Conservation (phyloP, 495 filamentous ascomycete genomes). For the Jackrogersella multiformis region DNA sequence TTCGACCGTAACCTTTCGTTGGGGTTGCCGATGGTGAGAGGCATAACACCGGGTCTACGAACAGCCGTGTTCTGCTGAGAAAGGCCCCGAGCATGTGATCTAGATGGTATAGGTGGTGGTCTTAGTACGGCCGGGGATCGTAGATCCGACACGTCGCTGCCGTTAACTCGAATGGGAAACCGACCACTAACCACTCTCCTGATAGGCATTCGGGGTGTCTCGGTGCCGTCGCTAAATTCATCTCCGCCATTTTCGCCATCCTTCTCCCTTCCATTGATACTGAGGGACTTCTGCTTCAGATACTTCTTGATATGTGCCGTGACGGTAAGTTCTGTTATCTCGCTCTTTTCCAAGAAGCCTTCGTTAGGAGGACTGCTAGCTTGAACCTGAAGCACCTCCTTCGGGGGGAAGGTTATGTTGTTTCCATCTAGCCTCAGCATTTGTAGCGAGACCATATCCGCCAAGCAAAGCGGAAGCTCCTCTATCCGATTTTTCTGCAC, state of each 20-base stretch:
- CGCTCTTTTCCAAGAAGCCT: constrained; percentile 56
- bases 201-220: constrained; percentile 76
- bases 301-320: constrained; percentile 81
- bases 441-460: constrained; percentile 87
- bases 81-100: constrained; percentile 80
- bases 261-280: constrained; percentile 55
- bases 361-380: constrained; percentile 57
- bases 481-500: constrained; percentile 87
- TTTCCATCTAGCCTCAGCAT: constrained; percentile 90
- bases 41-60: constrained; percentile 73
- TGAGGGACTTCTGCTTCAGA: constrained; percentile 66
- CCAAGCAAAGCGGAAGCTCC: constrained; percentile 80
- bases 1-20: constrained; percentile 88
- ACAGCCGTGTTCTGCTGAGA: constrained; percentile 74
- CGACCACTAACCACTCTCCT: constrained; percentile 78
- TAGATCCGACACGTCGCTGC: constrained; percentile 61
- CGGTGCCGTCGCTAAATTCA: constrained; percentile 69
- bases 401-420: constrained; percentile 75
- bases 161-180: constrained; percentile 84
- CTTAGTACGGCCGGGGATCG: constrained; percentile 72
- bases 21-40: constrained; percentile 71
- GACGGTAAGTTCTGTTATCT: constrained; percentile 69
- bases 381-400: constrained; percentile 63
- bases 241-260: constrained; percentile 73
- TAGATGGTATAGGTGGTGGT: constrained; percentile 75